Evolutionary conservation across 768 basidiomycete species (phyloP).

Genomic region (Amanita rimosa): DNA sequence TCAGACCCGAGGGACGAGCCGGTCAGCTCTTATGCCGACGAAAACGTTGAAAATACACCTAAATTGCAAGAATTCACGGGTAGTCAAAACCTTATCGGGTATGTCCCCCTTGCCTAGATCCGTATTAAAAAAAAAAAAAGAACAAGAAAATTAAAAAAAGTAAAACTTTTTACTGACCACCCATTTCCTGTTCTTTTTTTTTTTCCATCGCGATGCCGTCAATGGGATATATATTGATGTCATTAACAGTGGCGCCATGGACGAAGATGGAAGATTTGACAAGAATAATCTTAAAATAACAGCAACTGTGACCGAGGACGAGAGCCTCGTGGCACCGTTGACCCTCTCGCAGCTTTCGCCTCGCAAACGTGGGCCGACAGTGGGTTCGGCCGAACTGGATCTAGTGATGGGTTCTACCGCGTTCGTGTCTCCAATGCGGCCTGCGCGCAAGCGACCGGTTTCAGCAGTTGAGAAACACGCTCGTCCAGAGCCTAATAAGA

Average conservation of each 20-base stretch:
- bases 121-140: not conserved
- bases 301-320: not conserved
- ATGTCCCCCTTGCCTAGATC: constrained; percentile 14
- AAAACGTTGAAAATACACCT: constrained; percentile 23
- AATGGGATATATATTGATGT: not conserved
- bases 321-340: constrained; percentile 15
- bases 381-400: constrained; percentile 2
- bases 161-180: not conserved
- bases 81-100: constrained; percentile 36
- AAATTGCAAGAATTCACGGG: constrained; percentile 34
- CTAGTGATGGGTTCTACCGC: constrained; percentile 7
- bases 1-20: constrained; percentile 5
- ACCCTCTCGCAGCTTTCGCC: constrained; percentile 46
- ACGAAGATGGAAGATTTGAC: not conserved
- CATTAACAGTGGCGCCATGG: not conserved
- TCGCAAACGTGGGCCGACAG: constrained; percentile 12
- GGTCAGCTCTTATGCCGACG: constrained; percentile 16
- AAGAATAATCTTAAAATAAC: not conserved
- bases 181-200: not conserved
- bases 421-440: constrained; percentile 28
- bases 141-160: no score
- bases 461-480: constrained; percentile 13
- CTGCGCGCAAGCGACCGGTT: constrained; percentile 36
- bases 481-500: constrained; percentile 16
- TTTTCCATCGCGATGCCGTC: no score